A percentile compares a stretch with the other conserved stretches of the same genome.
phyloP scores from a whole-genome alignment of 2,329 filamentous ascomycete genomes.

The Zymoseptoria crescenta region DNA sequence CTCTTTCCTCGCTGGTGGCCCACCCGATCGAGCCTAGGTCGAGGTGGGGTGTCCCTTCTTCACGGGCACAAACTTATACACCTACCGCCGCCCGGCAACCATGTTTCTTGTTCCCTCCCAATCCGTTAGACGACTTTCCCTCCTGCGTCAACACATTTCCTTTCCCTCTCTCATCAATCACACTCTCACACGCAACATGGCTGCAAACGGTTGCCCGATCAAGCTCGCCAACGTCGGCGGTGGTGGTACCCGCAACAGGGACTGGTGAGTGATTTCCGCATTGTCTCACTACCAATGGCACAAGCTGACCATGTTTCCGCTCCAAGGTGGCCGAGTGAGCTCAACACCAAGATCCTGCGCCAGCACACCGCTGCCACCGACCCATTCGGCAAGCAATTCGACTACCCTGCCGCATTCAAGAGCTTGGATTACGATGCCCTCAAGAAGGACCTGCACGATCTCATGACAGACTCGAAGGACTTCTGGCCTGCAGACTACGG shows the following conservation, averaged over 20 bases:
- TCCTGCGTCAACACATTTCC: background rate
- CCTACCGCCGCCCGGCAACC: background rate
- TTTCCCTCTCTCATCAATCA: background rate
- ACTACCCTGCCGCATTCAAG: conserved; percentile 67
- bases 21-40: background rate
- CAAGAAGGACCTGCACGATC: conserved; percentile 62
- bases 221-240: conserved; percentile 25
- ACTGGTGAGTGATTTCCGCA: conserved; percentile 45
- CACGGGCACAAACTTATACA: background rate
- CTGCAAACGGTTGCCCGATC: conserved; percentile 25
- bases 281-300: background rate
- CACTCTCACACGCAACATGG: conserved; percentile 11
- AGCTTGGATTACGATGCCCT: conserved; percentile 60
- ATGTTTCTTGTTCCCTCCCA: background rate
- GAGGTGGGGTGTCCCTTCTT: background rate
- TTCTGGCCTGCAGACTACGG: conserved; percentile 79
- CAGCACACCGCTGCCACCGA: conserved; percentile 59
- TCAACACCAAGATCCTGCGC: conserved; percentile 64
- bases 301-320: conserved; percentile 44
- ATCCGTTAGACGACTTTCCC: background rate
- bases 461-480: conserved; percentile 73
- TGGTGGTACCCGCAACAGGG: conserved; percentile 56
- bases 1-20: background rate
- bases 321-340: conserved; percentile 53
- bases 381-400: conserved; percentile 55